Percentiles rank a stretch among this genome's conserved stretches.
These are phyloP conservation scores for Talaromyces amestolkiae DNA, from an alignment of 2,329 filamentous ascomycete genomes.

Conservation along the genomic window DNA sequence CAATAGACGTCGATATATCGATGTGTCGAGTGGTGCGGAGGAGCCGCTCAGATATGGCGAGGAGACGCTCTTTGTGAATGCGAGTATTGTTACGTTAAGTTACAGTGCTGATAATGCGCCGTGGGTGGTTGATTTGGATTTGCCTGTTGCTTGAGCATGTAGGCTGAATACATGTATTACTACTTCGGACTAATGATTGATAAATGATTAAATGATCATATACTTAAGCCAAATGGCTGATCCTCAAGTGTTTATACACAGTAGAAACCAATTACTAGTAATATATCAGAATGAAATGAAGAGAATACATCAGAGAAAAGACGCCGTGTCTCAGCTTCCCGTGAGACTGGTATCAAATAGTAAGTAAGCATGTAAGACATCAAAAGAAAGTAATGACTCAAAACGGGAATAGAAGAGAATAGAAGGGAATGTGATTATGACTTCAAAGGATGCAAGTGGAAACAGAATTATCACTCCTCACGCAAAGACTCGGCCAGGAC, in stretches of 20 bases:
- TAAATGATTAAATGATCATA: background rate
- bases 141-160: slow-evolving; percentile 28
- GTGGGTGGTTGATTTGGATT: slow-evolving; percentile 57
- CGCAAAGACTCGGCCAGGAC: slow-evolving; percentile 29
- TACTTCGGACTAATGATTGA: background rate
- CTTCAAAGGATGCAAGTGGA: background rate
- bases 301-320: background rate
- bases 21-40: slow-evolving; percentile 32
- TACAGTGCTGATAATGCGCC: slow-evolving; percentile 53
- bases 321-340: slow-evolving; percentile 16
- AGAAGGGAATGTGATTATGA: background rate
- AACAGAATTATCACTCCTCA: slow-evolving; percentile 33
- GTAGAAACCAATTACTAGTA: background rate
- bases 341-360: slow-evolving; percentile 19
- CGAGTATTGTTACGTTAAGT: slow-evolving; percentile 53
- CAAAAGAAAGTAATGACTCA: background rate
- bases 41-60: slow-evolving; percentile 42
- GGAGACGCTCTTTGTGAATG: slow-evolving; percentile 59
- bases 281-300: slow-evolving; percentile 9
- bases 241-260: slow-evolving; percentile 13
- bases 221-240: background rate
- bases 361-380: slow-evolving; percentile 14
- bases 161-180: background rate
- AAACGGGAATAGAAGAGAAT: background rate
- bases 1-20: slow-evolving; percentile 33